Percentiles rank a stretch among this genome's conserved stretches.
Conservation (phyloP, 2,329 filamentous ascomycete species). For the Davidsoniella eucalypti region DNA sequence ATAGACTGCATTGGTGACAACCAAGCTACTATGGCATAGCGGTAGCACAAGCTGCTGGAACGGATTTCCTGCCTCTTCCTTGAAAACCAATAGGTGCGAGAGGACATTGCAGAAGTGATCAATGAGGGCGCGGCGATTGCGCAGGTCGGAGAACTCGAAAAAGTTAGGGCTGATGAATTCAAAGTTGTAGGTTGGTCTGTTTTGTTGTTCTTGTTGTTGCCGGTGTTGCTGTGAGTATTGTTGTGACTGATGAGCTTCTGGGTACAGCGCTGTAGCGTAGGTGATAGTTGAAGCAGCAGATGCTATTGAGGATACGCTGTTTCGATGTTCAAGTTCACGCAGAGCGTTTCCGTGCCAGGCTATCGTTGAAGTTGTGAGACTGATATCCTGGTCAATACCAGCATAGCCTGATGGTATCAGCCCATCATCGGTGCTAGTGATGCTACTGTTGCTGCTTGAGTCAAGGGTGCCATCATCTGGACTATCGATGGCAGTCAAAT, state of each 20-base stretch:
- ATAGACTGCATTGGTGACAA: slow-evolving; percentile 68
- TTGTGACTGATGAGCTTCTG: no score
- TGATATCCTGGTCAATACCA: neutral
- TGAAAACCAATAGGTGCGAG: slow-evolving; percentile 48
- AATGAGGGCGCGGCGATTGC: slow-evolving; percentile 37
- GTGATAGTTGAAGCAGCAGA: neutral
- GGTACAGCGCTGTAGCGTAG: slow-evolving; percentile 14
- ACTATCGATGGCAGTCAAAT: slow-evolving; percentile 3
- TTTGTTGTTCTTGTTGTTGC: slow-evolving; percentile 22
- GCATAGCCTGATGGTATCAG: neutral
- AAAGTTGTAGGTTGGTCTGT: slow-evolving; percentile 24
- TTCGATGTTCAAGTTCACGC: neutral
- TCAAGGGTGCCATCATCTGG: slow-evolving; percentile 8
- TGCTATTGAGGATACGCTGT: neutral
- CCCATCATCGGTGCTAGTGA: slow-evolving; percentile 4
- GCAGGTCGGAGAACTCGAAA: slow-evolving; percentile 37
- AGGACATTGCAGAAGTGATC: slow-evolving; percentile 48
- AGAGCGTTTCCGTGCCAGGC: no score
- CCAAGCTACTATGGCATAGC: slow-evolving; percentile 35
- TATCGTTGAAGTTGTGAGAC: neutral
- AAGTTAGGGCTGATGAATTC: slow-evolving; percentile 38
- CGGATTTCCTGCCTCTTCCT: slow-evolving; percentile 45
- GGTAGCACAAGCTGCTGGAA: slow-evolving; percentile 48
- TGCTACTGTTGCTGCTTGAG: slow-evolving; percentile 7
- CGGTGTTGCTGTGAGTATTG: slow-evolving; percentile 11